Evolutionary conservation across 306 rosid genomes (phyloP), one percentile per base, ranked within the genome.

Genomic region (Medicago truncatula): DNA sequence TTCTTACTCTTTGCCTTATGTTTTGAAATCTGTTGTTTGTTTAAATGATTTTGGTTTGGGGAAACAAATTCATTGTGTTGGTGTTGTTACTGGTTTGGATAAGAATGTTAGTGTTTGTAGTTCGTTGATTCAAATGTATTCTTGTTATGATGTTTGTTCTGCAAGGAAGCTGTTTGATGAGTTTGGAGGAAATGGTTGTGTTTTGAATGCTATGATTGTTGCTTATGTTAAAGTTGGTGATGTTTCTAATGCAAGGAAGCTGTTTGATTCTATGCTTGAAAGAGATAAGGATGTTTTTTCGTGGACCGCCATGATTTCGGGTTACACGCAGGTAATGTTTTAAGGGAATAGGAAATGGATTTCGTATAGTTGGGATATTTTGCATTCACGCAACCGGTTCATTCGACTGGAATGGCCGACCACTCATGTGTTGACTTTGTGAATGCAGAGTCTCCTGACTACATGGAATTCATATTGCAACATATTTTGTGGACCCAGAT

Each of bases 251-350:
- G 94, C 92, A 1, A 77, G 83, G 61, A 50, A 78, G 15, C 10
- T 91, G 88, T 91, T 91, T 78, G 91, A 89, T 2, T 2, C 2
- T 53, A 87, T 89, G 95, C 85, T 92, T 6, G 65, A 73, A 4
- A 83, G 56, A 46, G 81, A 87, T 56, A 87, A 80, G 63, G 47
- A 85, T 77, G 90, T 89, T 71, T 70, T 87, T 80, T 81, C 94
- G 0, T 91, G 97, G 95, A 91, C 92, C 21, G 61, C 84, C 2
- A 70, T 91, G 28, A 82, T 91, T 74, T 76, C 92, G 0, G 91
- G 88, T 47, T 89, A 82, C 76, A 78, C 84, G 0, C 70, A 65
- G 70, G 70, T 64, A 38, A 16, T 18, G 10, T 64, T 62, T 39
- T 11, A 36, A 15, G 8, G 38, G 16, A 17, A 21, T 11, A 4